Base-by-base conservation (phyloP, 495 filamentous ascomycete species). In the Chaetomium tenue region DNA sequence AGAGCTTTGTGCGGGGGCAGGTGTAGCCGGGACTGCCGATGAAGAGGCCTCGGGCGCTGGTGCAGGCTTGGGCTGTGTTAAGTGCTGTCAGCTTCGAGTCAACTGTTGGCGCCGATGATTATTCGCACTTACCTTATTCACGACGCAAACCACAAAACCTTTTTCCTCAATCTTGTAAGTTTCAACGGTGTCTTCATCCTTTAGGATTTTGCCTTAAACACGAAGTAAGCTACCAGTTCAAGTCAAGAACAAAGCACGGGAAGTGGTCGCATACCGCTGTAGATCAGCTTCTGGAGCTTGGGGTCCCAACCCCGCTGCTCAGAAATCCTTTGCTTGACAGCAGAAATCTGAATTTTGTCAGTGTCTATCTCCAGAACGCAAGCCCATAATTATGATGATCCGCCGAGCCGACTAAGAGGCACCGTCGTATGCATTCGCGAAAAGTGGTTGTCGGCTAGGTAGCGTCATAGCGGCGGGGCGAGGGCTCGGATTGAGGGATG, bases 141-240 rank as follows among this genome's bases (percentile, higher is more conserved):
- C 86, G 85, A 98, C 94, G 77, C 94, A 98, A 50, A 98, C 95
- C 69, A 98, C 89, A 75, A 97, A 98, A 26, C 94, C 94, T 84
- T 98, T 98, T 84, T 98, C 94, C 79, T 98, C 93, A 63, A 98
- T 97, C 78, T 89, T 95, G 81, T 97, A 97, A 6, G 89, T 90
- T 74, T 92, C 92, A 68, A 98, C 88, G 18, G 93, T 93, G 70
- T 96, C 93, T 65, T 88, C 90, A 90, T 98, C 94, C 78, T 96
- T 91, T 64, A 98, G 83, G 66, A 98, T 97, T 80, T 98, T 98
- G 77, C 94, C 93, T 97, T 68, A 52, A 47, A 44, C 47, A 22
- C 25, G 40, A 12, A 1, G 23, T 33, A 6, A 58, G 61, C 26
- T 9, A 33, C 13, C 54, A 28, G 37, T 58, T 65, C 44, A 59